These are phyloP conservation scores for Fusarium anguioides DNA, from an alignment of 2,329 filamentous ascomycete species.

Conservation along the genomic window DNA sequence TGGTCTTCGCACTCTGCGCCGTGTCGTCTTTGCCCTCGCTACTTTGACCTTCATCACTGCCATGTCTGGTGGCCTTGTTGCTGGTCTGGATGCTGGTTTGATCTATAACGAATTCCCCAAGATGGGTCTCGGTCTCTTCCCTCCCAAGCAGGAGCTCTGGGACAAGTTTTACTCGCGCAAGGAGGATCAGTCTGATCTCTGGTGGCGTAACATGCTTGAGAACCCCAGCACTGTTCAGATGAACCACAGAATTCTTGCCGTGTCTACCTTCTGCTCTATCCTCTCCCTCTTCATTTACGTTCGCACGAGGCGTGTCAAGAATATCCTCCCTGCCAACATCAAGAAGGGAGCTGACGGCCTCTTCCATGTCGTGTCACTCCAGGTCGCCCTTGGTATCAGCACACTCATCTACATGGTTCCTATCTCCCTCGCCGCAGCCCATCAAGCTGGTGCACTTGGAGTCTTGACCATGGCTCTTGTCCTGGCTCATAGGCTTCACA, in stretches of 20 bases:
- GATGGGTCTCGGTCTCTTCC: constrained; percentile 88
- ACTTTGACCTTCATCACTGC: constrained; percentile 87
- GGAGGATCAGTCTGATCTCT: constrained; percentile 82
- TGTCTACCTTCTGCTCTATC: constrained; percentile 85
- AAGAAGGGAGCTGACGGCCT: constrained; percentile 79
- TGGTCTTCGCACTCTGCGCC: constrained; percentile 77
- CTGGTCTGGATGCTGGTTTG: constrained; percentile 92
- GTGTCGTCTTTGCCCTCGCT: constrained; percentile 76
- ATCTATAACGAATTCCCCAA: constrained; percentile 99
- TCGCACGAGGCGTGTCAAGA: constrained; percentile 69
- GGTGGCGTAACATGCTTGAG: constrained; percentile 98
- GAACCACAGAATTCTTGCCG: constrained; percentile 92
- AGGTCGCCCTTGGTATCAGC: constrained; percentile 87
- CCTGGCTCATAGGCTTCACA: constrained; percentile 79
- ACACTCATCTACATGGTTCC: constrained; percentile 96
- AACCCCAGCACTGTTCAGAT: constrained; percentile 96
- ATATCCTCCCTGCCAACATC: constrained; percentile 71
- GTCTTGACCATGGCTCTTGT: constrained; percentile 85
- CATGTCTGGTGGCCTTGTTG: constrained; percentile 93
- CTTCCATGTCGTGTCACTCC: constrained; percentile 82
- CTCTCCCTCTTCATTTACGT: constrained; percentile 84
- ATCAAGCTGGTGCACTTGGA: constrained; percentile 90
- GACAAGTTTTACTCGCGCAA: constrained; percentile 86
- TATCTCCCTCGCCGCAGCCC: constrained; percentile 84
- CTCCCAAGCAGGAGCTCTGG: constrained; percentile 85